These are phyloP conservation scores for Tolypocladium ovalisporum DNA, from an alignment of 2,329 filamentous ascomycete genomes.

Conservation along the genomic window DNA sequence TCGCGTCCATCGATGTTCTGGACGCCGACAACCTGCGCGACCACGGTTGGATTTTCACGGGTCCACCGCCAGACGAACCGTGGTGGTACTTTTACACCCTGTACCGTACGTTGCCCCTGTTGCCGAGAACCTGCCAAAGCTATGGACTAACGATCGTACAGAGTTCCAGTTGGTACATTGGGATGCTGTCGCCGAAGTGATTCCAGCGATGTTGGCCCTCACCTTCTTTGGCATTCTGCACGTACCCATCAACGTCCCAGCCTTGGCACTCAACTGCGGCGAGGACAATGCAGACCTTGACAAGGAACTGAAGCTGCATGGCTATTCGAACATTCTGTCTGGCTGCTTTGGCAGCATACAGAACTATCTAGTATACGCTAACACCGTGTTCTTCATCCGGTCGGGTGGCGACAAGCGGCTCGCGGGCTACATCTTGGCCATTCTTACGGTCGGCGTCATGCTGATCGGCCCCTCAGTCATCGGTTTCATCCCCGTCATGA, in stretches of 20 bases:
- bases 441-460: slow-evolving; percentile 71
- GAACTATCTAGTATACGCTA: slow-evolving; percentile 96
- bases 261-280: slow-evolving; percentile 77
- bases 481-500: slow-evolving; percentile 91
- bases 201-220: slow-evolving; percentile 91
- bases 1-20: slow-evolving; percentile 57
- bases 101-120: slow-evolving; percentile 54
- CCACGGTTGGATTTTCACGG: slow-evolving; percentile 84
- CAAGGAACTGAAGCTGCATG: slow-evolving; percentile 83
- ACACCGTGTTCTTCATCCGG: slow-evolving; percentile 92
- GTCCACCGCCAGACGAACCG: slow-evolving; percentile 72
- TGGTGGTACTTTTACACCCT: slow-evolving; percentile 98
- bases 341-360: slow-evolving; percentile 81
- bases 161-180: slow-evolving; percentile 76
- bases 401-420: slow-evolving; percentile 81
- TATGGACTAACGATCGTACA: slow-evolving; percentile 22
- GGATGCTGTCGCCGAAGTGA: slow-evolving; percentile 68
- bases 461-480: slow-evolving; percentile 78
- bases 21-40: slow-evolving; percentile 56
- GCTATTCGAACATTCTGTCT: slow-evolving; percentile 84
- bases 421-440: slow-evolving; percentile 75
- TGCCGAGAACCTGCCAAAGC: background rate
- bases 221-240: slow-evolving; percentile 97
- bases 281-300: slow-evolving; percentile 91
- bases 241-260: slow-evolving; percentile 95